These are phyloP conservation scores for Croton setiger DNA, from an alignment of 441 rosid genomes.

Conservation along the genomic window DNA sequence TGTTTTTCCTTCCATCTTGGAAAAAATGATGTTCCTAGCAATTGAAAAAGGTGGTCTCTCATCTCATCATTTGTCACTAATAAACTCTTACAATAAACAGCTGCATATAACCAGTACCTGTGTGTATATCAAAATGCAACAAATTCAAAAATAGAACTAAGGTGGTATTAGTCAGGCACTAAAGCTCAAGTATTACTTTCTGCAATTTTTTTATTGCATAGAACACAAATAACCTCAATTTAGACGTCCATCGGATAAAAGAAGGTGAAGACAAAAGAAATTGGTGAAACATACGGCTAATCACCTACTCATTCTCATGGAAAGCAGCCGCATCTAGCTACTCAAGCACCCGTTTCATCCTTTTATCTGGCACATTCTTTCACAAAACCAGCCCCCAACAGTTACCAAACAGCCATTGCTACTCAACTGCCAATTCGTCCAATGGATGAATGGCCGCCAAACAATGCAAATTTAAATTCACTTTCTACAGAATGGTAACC, in stretches of 20 bases:
- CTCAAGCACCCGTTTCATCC: neutral
- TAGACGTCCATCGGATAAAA: neutral
- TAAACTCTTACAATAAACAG: conserved; percentile 75
- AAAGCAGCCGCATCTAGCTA: neutral
- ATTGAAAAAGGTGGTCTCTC: conserved; percentile 95
- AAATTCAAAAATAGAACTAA: neutral
- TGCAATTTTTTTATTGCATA: neutral
- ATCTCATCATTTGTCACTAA: conserved; percentile 90
- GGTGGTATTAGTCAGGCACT: neutral
- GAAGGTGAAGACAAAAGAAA: neutral
- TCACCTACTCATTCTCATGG: neutral
- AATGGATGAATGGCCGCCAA: neutral
- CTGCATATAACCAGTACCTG: conserved; percentile 98
- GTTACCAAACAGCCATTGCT: neutral
- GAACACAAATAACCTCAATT: neutral
- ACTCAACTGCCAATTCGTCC: too few relatives aligned
- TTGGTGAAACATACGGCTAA: too few relatives aligned
- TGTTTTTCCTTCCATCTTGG: conserved; percentile 99
- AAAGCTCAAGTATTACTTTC: neutral
- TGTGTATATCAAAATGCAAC: conserved; percentile 13
- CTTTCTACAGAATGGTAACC: neutral
- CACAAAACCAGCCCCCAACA: neutral
- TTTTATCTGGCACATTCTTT: neutral
- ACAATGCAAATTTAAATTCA: neutral
- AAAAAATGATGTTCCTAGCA: conserved; percentile 81